Percentiles rank a stretch among this genome's conserved stretches.
phyloP scores from a whole-genome alignment of 306 rosid species.

The Delonix regia region DNA sequence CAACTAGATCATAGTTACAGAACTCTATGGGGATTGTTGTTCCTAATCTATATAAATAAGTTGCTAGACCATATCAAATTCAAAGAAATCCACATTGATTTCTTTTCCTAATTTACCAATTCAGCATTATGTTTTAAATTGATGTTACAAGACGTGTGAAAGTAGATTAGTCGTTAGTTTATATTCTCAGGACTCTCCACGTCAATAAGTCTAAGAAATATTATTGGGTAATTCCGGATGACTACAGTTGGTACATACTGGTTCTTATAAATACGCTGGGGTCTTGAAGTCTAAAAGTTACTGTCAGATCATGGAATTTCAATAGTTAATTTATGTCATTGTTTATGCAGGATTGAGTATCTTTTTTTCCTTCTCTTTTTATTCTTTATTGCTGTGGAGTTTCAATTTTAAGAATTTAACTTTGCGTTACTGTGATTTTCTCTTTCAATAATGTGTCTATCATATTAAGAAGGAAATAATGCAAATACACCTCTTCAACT shows the following conservation, averaged over 20 bases:
- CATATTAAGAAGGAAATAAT: not conserved
- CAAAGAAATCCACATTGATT: not conserved
- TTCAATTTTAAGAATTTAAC: not conserved
- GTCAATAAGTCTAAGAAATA: not conserved
- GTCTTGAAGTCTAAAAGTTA: not conserved
- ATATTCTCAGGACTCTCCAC: not conserved
- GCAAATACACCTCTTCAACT: not conserved
- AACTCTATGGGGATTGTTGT: not conserved
- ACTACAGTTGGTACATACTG: too few species aligned
- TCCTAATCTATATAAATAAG: not conserved
- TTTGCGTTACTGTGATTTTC: not conserved
- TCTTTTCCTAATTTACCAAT: conserved; percentile 7
- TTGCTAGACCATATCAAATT: not conserved
- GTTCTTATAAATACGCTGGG: not conserved
- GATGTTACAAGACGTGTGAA: not conserved
- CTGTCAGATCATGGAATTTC: too few species aligned
- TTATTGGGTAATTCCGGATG: not conserved
- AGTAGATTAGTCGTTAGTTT: not conserved
- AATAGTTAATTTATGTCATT: not conserved
- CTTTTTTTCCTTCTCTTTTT: not conserved
- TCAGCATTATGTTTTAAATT: not conserved
- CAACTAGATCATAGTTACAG: not conserved
- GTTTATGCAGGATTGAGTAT: not conserved
- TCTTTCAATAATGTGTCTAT: not conserved
- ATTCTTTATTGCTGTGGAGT: not conserved